A percentile compares a stretch with the other conserved stretches of the same genome.
Conservation (phyloP, 2,329 filamentous ascomycete species). For the Paraconiothyrium brasiliense region DNA sequence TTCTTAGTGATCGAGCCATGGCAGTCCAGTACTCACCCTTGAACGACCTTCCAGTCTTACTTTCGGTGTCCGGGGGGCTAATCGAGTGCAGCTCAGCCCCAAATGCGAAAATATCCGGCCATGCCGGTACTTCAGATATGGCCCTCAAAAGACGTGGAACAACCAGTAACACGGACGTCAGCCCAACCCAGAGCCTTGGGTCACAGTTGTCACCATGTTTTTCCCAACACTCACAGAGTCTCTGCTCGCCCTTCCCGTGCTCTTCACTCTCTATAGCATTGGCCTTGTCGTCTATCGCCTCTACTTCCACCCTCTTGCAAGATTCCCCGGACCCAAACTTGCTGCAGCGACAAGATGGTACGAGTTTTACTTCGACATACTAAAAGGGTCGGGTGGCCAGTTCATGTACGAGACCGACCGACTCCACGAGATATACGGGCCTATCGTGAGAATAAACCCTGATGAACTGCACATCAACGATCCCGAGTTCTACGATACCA, state of each 20-base stretch:
- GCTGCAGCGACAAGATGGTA: constrained; percentile 20
- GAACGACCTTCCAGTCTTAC: no score
- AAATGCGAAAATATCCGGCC: neutral
- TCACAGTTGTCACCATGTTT: neutral
- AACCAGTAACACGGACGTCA: neutral
- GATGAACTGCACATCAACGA: constrained; percentile 22
- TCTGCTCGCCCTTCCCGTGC: neutral
- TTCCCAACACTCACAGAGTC: constrained; percentile 1
- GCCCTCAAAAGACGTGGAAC: constrained; percentile 1
- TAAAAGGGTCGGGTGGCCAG: constrained; percentile 2
- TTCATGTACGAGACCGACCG: constrained; percentile 13
- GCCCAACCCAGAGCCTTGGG: neutral
- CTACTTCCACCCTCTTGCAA: constrained; percentile 18
- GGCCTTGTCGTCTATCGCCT: constrained; percentile 16
- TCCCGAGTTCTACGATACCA: neutral
- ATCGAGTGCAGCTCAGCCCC: no score
- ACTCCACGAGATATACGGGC: constrained; percentile 11
- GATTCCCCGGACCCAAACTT: constrained; percentile 22
- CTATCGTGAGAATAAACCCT: constrained; percentile 18
- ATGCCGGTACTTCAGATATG: neutral
- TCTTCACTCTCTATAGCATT: constrained; percentile 8
- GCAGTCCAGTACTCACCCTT: no score
- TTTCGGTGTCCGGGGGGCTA: no score
- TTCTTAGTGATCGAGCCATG: no score
- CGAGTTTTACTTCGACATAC: constrained; percentile 11